Base-by-base conservation (phyloP, 1,284 basidiomycete genomes). In the Fomitopsis pinicola region DNA sequence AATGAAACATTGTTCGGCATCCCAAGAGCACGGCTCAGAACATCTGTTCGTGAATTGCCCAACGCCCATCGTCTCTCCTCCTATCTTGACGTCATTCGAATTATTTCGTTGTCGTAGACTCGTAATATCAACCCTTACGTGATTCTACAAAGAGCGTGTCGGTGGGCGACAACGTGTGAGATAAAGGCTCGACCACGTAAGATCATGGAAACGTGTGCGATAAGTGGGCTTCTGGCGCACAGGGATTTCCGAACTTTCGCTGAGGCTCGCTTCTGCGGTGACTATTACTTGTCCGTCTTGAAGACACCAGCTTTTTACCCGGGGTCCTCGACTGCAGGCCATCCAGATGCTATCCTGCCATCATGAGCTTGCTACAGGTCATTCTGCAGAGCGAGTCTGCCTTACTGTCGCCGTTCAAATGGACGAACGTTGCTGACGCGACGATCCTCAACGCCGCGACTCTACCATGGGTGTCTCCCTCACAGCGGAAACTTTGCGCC, bases 1-100 rank as follows among this genome's bases (percentile, higher is more conserved):
- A 22, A 22, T 22, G 22, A 22, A 22, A 22, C 22, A 36, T 15
- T 10, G 4, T 40, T 40, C 38, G 38, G 38, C 8, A 8, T 6
- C 7, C 38, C 3, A 40, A 2, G 38, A 15, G 38, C 38, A 14
- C 14, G 14, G 12, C 38, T 40, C 3, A 40, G 14, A 12, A 12
- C 38, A 15, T 15, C 14, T 7, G 6, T 36, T 6, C 35, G 35
- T 36, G 10, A 36, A 36, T 22, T 22, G 35, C 35, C 35, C 35
- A 36, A 36, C 6, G 26, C 26, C 26, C 26, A 15, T 26, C 9
- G 44, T 46, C 17, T 46, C 5, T 26, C 26, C 28, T 30, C 42
- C 30, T 45, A 57, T 57, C 55, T 57, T 57, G 55, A 57, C 55
- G 55, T 57, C 55, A 56, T 12, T 12, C 19, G 22, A 46, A 8